Percentiles rank a stretch among this genome's conserved stretches.
These are phyloP conservation scores for Solanum ossicruentum DNA, from an alignment of 257 asterid species.

Conservation along the genomic window DNA sequence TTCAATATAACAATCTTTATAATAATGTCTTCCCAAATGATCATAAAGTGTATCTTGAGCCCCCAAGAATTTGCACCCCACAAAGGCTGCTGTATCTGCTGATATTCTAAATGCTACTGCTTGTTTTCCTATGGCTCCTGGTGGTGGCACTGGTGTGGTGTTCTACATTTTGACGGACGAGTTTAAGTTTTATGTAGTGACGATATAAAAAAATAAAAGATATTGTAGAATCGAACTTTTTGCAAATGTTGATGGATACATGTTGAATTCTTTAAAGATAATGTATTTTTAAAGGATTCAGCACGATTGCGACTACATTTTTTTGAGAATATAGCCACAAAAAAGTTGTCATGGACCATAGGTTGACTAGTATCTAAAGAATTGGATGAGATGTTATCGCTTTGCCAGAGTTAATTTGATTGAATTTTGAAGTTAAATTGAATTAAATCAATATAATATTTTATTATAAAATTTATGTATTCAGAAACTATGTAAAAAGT, in stretches of 20 bases:
- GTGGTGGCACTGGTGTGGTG: slow-evolving; percentile 63
- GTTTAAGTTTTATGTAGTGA: not conserved
- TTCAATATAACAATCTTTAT: slow-evolving; percentile 81
- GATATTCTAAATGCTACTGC: slow-evolving; percentile 93
- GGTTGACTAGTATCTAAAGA: not conserved
- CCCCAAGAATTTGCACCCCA: slow-evolving; percentile 76
- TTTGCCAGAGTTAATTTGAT: not conserved
- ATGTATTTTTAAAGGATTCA: not conserved
- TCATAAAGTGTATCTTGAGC: slow-evolving; percentile 91
- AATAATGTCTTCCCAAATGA: slow-evolving; percentile 79
- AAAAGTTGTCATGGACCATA: not conserved
- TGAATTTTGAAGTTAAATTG: not conserved
- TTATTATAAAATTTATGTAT: not conserved
- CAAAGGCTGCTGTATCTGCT: slow-evolving; percentile 67
- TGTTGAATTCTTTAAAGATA: not conserved
- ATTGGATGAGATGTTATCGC: not conserved
- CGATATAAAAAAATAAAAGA: not conserved
- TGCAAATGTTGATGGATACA: not conserved
- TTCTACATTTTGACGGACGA: slow-evolving; percentile 24
- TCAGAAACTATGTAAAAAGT: not conserved
- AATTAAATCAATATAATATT: not conserved
- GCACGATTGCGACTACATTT: no score
- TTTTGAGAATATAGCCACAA: not conserved
- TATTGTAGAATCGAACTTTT: no score
- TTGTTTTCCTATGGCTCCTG: slow-evolving; percentile 85